phyloP scores from a whole-genome alignment of 345 rosid species.

The Conringia planisiliqua region DNA sequence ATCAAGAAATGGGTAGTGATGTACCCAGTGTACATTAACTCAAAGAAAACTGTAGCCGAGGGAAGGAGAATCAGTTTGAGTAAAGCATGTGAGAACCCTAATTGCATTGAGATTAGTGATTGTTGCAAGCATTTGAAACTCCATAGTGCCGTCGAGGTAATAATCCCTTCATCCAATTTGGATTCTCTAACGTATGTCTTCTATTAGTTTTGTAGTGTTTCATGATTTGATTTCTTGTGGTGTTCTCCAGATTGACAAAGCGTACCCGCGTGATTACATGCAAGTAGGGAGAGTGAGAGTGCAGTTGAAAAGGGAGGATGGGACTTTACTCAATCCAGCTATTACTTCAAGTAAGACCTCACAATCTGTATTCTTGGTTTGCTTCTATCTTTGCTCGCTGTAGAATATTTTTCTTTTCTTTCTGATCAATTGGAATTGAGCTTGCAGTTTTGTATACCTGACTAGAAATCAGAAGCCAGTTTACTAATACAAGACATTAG shows the following conservation, averaged over 20 bases:
- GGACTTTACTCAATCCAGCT: slow-evolving; percentile 69
- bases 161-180: background rate
- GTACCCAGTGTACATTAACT: slow-evolving; percentile 83
- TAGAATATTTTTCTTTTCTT: background rate
- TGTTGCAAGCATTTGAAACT: slow-evolving; percentile 76
- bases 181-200: background rate
- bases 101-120: slow-evolving; percentile 75
- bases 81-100: slow-evolving; percentile 86
- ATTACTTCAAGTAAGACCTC: slow-evolving; percentile 67
- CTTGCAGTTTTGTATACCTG: background rate
- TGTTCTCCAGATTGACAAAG: slow-evolving; percentile 64
- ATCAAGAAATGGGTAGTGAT: slow-evolving; percentile 80
- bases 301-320: slow-evolving; percentile 75
- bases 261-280: slow-evolving; percentile 92
- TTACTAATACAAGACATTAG: too few relatives aligned
- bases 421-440: background rate
- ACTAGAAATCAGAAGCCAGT: background rate
- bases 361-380: background rate
- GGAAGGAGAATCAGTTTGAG: slow-evolving; percentile 69
- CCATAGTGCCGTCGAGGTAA: slow-evolving; percentile 72
- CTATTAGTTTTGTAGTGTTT: background rate
- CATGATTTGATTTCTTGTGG: background rate
- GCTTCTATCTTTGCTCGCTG: background rate
- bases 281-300: slow-evolving; percentile 94
- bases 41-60: slow-evolving; percentile 87